phyloP scores from a whole-genome alignment of 1,284 basidiomycete species.

The Trichosporon asahii region DNA sequence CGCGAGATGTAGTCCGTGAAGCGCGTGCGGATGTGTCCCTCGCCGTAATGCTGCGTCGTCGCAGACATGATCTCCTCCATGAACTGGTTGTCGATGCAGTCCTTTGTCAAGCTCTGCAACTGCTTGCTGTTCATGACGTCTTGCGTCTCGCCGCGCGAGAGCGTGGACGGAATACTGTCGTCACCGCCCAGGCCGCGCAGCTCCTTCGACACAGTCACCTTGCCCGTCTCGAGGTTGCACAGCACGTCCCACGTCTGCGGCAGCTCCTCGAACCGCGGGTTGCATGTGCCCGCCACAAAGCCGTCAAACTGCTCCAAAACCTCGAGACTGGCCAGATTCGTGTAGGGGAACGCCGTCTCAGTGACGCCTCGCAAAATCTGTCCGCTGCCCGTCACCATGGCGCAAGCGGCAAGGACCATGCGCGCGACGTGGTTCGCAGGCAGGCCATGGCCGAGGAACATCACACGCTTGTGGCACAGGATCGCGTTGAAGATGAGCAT shows the following conservation, averaged over 20 bases:
- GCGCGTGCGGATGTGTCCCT: constrained; percentile 69
- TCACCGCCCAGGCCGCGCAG: constrained; percentile 20
- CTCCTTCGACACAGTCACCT: constrained; percentile 73
- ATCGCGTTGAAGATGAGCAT: constrained; percentile 94
- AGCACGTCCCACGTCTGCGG: constrained; percentile 82
- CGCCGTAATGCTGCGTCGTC: constrained; percentile 71
- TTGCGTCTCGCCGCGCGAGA: constrained; percentile 12
- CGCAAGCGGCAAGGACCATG: constrained; percentile 89
- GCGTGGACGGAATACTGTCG: constrained; percentile 13
- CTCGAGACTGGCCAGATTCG: constrained; percentile 80
- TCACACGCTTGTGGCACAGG: constrained; percentile 85
- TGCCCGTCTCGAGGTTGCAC: constrained; percentile 80
- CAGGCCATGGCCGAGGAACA: constrained; percentile 84
- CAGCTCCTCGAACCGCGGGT: constrained; percentile 87
- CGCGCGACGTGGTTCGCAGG: constrained; percentile 82
- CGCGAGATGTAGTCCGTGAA: constrained; percentile 71
- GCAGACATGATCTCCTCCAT: constrained; percentile 83
- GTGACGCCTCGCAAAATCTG: constrained; percentile 77
- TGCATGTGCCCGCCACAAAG: constrained; percentile 93
- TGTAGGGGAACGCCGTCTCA: constrained; percentile 87
- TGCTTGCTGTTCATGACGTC: constrained; percentile 18
- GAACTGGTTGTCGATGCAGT: constrained; percentile 74
- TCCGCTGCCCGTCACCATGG: constrained; percentile 84
- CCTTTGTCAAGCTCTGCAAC: constrained; percentile 54
- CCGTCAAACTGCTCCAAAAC: constrained; percentile 83